Conservation (phyloP, 768 basidiomycete species). For the Leucocoprinus leucothites region DNA sequence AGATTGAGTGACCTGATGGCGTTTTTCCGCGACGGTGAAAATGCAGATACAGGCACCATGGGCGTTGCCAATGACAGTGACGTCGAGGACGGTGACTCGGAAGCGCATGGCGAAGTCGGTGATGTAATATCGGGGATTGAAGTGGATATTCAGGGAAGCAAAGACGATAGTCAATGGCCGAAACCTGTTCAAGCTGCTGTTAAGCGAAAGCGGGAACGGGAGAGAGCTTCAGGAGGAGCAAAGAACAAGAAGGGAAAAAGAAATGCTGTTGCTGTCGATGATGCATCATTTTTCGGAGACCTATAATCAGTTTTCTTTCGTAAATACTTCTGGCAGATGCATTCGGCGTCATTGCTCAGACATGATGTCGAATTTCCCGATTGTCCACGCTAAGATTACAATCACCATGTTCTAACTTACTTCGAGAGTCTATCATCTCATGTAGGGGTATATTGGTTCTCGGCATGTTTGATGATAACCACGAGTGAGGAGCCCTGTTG, state of each 20-base stretch:
- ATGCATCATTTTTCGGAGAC: constrained; percentile 60
- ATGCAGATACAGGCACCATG: constrained; percentile 27
- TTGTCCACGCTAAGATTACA: background rate
- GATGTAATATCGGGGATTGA: constrained; percentile 15
- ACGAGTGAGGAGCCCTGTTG: background rate
- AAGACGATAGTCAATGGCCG: constrained; percentile 18
- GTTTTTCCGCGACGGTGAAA: constrained; percentile 52
- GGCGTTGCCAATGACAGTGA: constrained; percentile 24
- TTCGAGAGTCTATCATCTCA: background rate
- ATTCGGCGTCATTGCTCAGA: background rate
- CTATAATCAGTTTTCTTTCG: constrained; percentile 34
- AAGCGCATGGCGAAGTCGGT: constrained; percentile 11
- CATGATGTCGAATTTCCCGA: background rate
- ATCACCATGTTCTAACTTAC: background rate
- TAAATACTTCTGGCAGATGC: background rate
- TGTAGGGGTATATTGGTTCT: background rate
- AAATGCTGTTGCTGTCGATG: constrained; percentile 55
- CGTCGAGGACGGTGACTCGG: constrained; percentile 22
- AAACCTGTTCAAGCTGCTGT: constrained; percentile 28
- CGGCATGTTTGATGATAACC: background rate
- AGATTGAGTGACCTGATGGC: constrained; percentile 82
- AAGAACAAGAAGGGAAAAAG: constrained; percentile 59
- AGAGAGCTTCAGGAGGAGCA: constrained; percentile 43
- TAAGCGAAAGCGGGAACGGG: constrained; percentile 58
- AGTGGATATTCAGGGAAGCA: constrained; percentile 3